Percentiles rank a stretch among this genome's conserved stretches.
Conservation (phyloP, 2,329 filamentous ascomycete genomes). For the Xylaria sp. region DNA sequence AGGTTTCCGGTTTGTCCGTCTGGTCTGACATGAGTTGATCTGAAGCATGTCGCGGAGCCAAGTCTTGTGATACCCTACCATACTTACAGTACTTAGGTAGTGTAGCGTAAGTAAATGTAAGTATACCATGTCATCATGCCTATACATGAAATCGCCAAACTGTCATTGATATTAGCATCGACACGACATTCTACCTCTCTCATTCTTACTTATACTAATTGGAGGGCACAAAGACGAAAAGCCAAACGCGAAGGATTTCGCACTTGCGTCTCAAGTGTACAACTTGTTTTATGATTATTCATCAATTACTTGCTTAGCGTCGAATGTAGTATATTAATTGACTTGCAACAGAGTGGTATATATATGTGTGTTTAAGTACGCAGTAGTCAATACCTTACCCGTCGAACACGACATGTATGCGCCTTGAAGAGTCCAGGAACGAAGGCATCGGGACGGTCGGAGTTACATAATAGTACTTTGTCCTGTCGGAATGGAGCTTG, state of each 20-base stretch:
- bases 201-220: constrained; percentile 26
- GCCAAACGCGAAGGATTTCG: background rate
- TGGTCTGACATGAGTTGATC: constrained; percentile 14
- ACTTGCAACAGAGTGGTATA: background rate
- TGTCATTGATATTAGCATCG: constrained; percentile 31
- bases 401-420: background rate
- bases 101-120: no score
- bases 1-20: constrained; percentile 2
- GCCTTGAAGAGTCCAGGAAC: background rate
- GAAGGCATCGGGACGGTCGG: constrained; percentile 2
- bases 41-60: constrained; percentile 17
- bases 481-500: background rate
- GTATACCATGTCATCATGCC: background rate
- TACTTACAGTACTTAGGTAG: background rate
- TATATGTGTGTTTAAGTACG: no score
- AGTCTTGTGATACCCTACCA: constrained; percentile 9
- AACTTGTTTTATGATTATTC: constrained; percentile 11
- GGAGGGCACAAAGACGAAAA: background rate
- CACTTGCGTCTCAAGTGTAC: constrained; percentile 6
- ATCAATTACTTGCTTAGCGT: background rate
- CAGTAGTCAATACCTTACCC: no score
- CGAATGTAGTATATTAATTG: background rate
- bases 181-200: constrained; percentile 17
- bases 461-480: background rate
- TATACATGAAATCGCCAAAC: background rate